Evolutionary conservation across 2,329 filamentous ascomycete genomes (phyloP).

Genomic region (Onygenales sp.): DNA sequence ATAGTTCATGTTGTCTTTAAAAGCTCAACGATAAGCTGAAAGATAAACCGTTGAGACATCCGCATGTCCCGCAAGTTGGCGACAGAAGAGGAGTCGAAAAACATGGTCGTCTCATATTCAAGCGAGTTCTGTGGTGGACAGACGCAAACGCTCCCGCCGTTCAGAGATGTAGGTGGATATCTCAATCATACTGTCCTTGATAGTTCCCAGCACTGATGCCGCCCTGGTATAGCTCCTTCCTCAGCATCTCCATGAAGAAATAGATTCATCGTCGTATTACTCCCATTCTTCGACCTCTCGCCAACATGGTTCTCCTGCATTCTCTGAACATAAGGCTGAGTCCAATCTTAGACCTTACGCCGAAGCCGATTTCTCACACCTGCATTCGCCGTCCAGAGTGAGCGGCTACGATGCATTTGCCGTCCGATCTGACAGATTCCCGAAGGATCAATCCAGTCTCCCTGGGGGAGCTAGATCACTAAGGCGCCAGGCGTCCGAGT

Average conservation of each 20-base stretch:
- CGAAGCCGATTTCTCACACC: constrained; percentile 12
- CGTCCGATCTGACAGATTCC: neutral
- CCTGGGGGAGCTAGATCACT: neutral
- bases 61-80: constrained; percentile 27
- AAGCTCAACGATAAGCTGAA: constrained; percentile 3
- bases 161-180: constrained; percentile 25
- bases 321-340: constrained; percentile 19
- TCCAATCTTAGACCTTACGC: constrained; percentile 21
- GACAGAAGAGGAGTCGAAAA: constrained; percentile 20
- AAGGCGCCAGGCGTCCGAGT: constrained; percentile 3
- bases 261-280: constrained; percentile 29
- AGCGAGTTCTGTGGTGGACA: constrained; percentile 23
- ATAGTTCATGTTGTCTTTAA: constrained; percentile 1
- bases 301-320: constrained; percentile 22
- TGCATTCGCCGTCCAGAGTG: constrained; percentile 15
- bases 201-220: neutral
- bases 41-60: constrained; percentile 2
- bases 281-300: constrained; percentile 17
- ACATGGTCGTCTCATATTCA: constrained; percentile 32
- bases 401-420: constrained; percentile 18
- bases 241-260: constrained; percentile 32
- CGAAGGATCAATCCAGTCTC: neutral
- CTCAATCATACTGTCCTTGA: neutral
- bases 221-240: constrained; percentile 24
- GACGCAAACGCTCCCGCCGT: constrained; percentile 27